These are phyloP conservation scores for Aurifilum marmelostoma DNA, from an alignment of 2,329 filamentous ascomycete genomes.

Conservation along the genomic window DNA sequence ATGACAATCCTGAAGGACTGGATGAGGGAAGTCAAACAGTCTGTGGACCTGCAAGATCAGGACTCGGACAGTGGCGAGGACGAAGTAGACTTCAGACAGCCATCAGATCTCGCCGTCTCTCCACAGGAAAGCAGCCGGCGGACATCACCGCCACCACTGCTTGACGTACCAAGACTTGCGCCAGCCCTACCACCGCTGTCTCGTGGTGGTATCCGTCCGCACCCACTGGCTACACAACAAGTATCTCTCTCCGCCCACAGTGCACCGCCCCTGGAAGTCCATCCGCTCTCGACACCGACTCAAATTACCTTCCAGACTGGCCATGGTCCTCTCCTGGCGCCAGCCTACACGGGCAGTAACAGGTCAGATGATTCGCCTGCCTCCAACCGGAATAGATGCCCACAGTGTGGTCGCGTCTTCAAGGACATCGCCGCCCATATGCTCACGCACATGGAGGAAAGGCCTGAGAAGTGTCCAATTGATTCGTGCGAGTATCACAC, in stretches of 20 bases:
- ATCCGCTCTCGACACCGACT: constrained; percentile 19
- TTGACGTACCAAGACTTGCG: constrained; percentile 36
- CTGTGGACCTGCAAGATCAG: constrained; percentile 49
- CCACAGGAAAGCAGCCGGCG: constrained; percentile 33
- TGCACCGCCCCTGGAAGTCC: constrained; percentile 23
- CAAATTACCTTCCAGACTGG: constrained; percentile 28
- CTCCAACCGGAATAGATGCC: constrained; percentile 54
- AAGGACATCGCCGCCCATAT: constrained; percentile 82
- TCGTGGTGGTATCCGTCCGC: constrained; percentile 20
- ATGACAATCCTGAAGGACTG: constrained; percentile 62
- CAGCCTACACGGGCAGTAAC: constrained; percentile 32
- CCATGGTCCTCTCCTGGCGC: constrained; percentile 19
- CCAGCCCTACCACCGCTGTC: constrained; percentile 33
- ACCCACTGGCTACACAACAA: constrained; percentile 24
- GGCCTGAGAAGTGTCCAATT: constrained; percentile 96
- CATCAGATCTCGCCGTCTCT: constrained; percentile 34
- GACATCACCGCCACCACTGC: constrained; percentile 30
- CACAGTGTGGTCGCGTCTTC: constrained; percentile 62
- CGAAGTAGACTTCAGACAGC: constrained; percentile 43
- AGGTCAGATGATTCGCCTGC: constrained; percentile 38
- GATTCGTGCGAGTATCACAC: constrained; percentile 89
- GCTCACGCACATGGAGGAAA: constrained; percentile 91
- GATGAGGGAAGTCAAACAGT: constrained; percentile 62
- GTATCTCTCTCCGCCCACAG: constrained; percentile 20
- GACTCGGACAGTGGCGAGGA: constrained; percentile 59